These are phyloP conservation scores for Mucor mucedo DNA, from an alignment of 371 early-diverging fungal genomes.

Conservation along the genomic window DNA sequence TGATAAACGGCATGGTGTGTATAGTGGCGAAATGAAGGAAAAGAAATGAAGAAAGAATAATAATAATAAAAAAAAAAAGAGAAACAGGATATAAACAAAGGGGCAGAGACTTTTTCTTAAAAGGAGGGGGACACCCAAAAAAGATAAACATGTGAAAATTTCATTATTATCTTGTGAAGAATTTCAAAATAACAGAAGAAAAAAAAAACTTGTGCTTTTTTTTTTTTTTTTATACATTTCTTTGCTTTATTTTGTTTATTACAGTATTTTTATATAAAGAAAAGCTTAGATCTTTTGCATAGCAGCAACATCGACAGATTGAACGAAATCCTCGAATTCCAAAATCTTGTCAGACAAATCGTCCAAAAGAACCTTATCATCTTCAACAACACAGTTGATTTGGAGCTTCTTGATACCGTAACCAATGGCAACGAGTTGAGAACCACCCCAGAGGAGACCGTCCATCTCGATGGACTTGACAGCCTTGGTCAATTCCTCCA, in stretches of 20 bases:
- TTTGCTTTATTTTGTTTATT: background rate
- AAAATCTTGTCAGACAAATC: conserved; percentile 81
- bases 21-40: conserved; percentile 9
- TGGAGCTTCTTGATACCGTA: conserved; percentile 90
- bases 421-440: conserved; percentile 81
- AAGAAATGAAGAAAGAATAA: conserved; percentile 10
- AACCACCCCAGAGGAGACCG: conserved; percentile 91
- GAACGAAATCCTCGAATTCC: conserved; percentile 86
- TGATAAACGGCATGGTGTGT: conserved; percentile 29
- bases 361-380: conserved; percentile 81
- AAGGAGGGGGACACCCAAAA: background rate
- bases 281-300: conserved; percentile 94
- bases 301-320: conserved; percentile 92
- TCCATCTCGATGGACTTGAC: conserved; percentile 84
- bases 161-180: conserved; percentile 5
- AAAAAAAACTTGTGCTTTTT: no score
- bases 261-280: background rate
- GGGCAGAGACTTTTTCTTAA: background rate
- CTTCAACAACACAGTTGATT: conserved; percentile 93
- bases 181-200: background rate
- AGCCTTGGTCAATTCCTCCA: conserved; percentile 73
- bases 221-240: no score
- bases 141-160: conserved; percentile 4
- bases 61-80: conserved; percentile 2
- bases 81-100: background rate